phyloP scores from a whole-genome alignment of 2,329 filamentous ascomycete genomes.

The Fonsecaea monophora region DNA sequence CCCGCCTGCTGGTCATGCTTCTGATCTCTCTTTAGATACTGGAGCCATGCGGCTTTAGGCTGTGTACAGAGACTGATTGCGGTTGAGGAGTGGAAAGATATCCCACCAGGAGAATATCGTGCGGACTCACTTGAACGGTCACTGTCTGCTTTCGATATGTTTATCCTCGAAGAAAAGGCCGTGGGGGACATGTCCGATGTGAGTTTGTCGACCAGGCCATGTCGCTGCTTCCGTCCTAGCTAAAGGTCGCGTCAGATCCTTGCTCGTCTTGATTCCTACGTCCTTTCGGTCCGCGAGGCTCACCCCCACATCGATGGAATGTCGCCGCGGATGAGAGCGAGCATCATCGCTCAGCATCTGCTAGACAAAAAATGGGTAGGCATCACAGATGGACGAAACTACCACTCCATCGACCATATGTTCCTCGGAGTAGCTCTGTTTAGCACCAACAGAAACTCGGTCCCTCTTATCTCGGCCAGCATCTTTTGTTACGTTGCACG shows the following conservation, averaged over 20 bases:
- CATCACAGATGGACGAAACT: constrained; percentile 70
- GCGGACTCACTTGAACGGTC: constrained; percentile 61
- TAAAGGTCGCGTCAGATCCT: constrained; percentile 58
- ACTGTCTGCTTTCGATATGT: constrained; percentile 86
- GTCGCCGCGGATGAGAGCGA: constrained; percentile 71
- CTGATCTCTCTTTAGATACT: constrained; percentile 61
- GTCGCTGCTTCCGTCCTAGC: constrained; percentile 30
- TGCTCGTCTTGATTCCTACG: constrained; percentile 69
- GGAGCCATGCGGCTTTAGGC: constrained; percentile 74
- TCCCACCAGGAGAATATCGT: constrained; percentile 55
- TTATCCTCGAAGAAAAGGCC: constrained; percentile 74
- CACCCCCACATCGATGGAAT: constrained; percentile 62
- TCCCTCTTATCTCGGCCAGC: constrained; percentile 83
- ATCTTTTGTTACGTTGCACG: constrained; percentile 84
- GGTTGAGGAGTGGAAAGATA: constrained; percentile 74
- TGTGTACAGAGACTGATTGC: constrained; percentile 82
- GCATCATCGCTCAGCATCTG: constrained; percentile 73
- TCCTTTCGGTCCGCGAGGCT: constrained; percentile 61
- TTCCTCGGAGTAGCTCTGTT: constrained; percentile 83
- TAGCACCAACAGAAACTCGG: constrained; percentile 74
- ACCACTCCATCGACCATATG: constrained; percentile 82
- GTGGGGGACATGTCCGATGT: constrained; percentile 76
- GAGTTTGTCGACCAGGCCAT: constrained; percentile 41
- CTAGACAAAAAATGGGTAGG: constrained; percentile 72
- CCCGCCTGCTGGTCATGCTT: neutral